Evolutionary conservation across 805 yeast species (phyloP), one percentile per base, ranked within the genome.

Genomic region (Candida rishiriensis): DNA sequence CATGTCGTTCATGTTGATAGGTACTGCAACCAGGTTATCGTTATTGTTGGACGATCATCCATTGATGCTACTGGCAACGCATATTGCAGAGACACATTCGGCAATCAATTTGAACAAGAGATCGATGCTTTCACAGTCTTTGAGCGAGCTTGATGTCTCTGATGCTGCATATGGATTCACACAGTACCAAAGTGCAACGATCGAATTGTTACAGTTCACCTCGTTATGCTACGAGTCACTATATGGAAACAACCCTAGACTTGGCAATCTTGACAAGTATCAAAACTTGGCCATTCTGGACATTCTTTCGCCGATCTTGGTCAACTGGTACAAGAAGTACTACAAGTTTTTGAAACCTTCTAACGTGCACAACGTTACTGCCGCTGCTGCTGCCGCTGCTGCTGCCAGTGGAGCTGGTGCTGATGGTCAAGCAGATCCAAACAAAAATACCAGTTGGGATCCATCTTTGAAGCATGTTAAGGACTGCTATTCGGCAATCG

Each of bases 1-100:
- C 34, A 85, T 88, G 89, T 85, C 95, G 0, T 90, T 96, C 91
- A 85, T 89, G 93, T 75, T 88, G 48, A 81, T 88, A 39, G 97
- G 97, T 2, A 80, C 87, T 2, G 90, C 95, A 0, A 84, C 88
- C 2, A 71, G 97, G 44, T 66, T 90, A 35, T 93, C 96, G 3
- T 95, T 88, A 59, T 76, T 88, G 54, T 78, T 88, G 69, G 87
- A 85, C 36, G 76, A 79, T 15, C 79, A 85, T 47, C 73, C 89
- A 10, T 76, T 83, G 53, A 78, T 89, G 6, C 86, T 85, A 56
- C 67, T 89, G 43, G 96, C 96, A 0, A 79, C 95, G 0, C 96
- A 89, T 61, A 71, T 85, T 35, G 79, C 95, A 2, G 98, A 90
- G 60, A 82, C 88, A 15, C 79, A 83, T 52, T 75, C 89, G 3